Evolutionary conservation across 2,329 filamentous ascomycete species (phyloP), one percentile per base, ranked within the genome.

Genomic region (Penicillium hordei): DNA sequence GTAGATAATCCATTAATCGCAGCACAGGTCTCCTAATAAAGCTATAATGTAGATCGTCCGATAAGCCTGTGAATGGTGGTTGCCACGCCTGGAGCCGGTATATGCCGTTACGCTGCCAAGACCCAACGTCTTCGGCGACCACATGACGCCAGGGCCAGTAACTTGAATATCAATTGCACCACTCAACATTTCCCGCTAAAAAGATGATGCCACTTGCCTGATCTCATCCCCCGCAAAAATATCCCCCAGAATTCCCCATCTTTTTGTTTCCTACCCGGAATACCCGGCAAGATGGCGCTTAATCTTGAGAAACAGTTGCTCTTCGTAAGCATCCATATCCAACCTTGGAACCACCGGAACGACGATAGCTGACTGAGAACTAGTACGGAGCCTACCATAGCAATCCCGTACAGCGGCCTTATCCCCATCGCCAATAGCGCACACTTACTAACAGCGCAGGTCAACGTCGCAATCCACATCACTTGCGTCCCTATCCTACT

Each of bases 361-460:
- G 27, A 50, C 44, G 19, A 48, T 51, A 59, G 62, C 64, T 65
- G 62, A 67, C 60, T 45, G 54, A 59, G 53, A 60, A 39, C 48
- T 64, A 88, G 86, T 88, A 88, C 79, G 86, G 86, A 64, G 79
- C 84, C 63, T 88, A 88, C 69, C 86, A 88, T 69, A 83, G 86
- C 69, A 81, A 88, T 69, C 79, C 83, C 58, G 85, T 88, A 79
- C 57, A 76, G 15, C 31, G 60, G 34, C 39, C 57, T 54, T 60
- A 45, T 55, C 4, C 36, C 39, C 25, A 46, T 43, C 51, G 45
- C 27, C 54, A 61, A 62, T 33, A 58, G 52, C 48, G 23, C 63
- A 60, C 71, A 29, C 27, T 60, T 62, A 38, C 60, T 55, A 43
- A 49, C 48, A 59, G 61, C 39, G 55, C 67, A 88, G 85, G 80